phyloP scores from a whole-genome alignment of 495 filamentous ascomycete species.

The Aeminium ludgeri region DNA sequence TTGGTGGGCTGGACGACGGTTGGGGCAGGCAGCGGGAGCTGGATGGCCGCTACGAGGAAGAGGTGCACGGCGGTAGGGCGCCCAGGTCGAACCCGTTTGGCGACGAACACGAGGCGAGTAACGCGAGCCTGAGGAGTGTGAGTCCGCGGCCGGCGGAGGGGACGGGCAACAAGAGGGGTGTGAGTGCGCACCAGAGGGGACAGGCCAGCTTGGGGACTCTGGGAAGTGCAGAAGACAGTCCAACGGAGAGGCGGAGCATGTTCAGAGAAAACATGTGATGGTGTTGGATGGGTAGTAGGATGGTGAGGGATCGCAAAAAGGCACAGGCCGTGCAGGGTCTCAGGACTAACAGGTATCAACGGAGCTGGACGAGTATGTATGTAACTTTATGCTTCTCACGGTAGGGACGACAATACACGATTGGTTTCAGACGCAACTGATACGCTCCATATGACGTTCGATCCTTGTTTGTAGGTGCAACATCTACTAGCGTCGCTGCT shows the following conservation, averaged over 20 bases:
- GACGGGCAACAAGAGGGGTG: conserved; percentile 8
- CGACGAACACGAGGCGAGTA: conserved; percentile 19
- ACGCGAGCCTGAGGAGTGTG: conserved; percentile 24
- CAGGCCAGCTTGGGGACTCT: conserved; percentile 21
- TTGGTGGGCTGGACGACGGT: conserved; percentile 14
- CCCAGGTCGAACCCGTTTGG: conserved; percentile 23
- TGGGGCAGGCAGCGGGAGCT: conserved; percentile 21
- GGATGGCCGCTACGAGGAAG: conserved; percentile 23
- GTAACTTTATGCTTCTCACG: too few species aligned
- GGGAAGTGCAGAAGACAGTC: conserved; percentile 26
- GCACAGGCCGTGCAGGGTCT: too few species aligned
- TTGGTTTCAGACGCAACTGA: too few species aligned
- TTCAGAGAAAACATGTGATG: conserved; percentile 34
- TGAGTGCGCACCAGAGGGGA: conserved; percentile 10
- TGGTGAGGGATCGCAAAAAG: too few species aligned
- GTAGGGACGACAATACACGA: too few species aligned
- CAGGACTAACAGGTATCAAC: too few species aligned
- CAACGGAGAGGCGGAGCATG: conserved; percentile 38
- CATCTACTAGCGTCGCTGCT: too few species aligned
- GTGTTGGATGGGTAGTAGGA: neutral
- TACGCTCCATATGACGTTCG: too few species aligned
- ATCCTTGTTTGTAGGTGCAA: too few species aligned
- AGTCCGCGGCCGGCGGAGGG: conserved; percentile 25
- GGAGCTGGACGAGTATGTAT: too few species aligned
- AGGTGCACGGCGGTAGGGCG: conserved; percentile 13